A percentile compares a stretch with the other conserved stretches of the same genome.
phyloP scores from a whole-genome alignment of 495 filamentous ascomycete genomes.

The Massariosphaeria phaeospora region DNA sequence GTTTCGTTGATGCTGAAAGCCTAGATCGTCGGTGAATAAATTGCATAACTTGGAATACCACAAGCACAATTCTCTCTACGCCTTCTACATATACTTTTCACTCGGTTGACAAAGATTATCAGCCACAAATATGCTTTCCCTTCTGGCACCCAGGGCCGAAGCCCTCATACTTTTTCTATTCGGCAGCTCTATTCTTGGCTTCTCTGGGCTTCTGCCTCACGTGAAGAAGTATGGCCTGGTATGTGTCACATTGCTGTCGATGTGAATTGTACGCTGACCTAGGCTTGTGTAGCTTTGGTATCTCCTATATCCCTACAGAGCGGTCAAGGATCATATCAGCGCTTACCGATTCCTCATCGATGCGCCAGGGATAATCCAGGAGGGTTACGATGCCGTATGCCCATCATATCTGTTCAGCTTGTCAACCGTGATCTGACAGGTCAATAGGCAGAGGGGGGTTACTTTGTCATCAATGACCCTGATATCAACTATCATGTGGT shows the following conservation, averaged over 20 bases:
- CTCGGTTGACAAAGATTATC: too few species aligned
- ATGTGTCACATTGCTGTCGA: background rate
- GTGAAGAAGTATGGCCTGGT: background rate
- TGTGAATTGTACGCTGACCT: background rate
- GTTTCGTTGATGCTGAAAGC: background rate
- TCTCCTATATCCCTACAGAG: background rate
- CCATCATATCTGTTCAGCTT: background rate
- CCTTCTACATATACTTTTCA: too few species aligned
- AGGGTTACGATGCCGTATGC: background rate
- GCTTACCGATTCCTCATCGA: background rate
- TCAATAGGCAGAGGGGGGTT: background rate
- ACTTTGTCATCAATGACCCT: background rate
- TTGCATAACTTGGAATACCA: background rate
- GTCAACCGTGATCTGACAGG: background rate
- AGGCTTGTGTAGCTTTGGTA: background rate
- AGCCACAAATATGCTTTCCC: background rate
- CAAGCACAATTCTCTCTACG: too few species aligned
- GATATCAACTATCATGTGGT: background rate
- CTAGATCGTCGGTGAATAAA: background rate
- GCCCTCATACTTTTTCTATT: background rate
- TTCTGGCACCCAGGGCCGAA: background rate
- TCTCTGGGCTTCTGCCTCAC: background rate
- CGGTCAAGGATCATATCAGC: background rate
- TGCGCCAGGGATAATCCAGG: background rate
- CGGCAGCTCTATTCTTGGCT: background rate